A percentile compares a stretch with the other conserved stretches of the same genome.
Evolutionary conservation across 495 filamentous ascomycete species (phyloP).

Genomic region (Penicillium parvum): DNA sequence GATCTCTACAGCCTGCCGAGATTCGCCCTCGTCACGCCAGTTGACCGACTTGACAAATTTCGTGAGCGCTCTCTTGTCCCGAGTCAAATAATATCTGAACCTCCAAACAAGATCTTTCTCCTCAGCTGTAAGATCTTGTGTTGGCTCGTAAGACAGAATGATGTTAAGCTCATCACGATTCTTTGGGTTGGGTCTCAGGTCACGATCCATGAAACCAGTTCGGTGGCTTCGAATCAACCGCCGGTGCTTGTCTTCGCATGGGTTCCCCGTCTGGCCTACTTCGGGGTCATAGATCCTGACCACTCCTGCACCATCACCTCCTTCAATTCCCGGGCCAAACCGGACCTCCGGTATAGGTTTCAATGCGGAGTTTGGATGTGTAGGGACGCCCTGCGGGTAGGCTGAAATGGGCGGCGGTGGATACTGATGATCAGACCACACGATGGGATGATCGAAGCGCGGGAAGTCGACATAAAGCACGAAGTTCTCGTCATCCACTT

Average conservation of each 20-base stretch:
- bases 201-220: conserved; percentile 87
- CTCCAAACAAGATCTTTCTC: conserved; percentile 97
- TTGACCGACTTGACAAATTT: conserved; percentile 97
- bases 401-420: conserved; percentile 74
- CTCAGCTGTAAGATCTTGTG: conserved; percentile 76
- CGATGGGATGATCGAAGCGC: conserved; percentile 91
- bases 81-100: conserved; percentile 86
- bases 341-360: conserved; percentile 80
- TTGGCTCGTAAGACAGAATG: conserved; percentile 90
- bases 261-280: conserved; percentile 81
- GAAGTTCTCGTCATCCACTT: conserved; percentile 55
- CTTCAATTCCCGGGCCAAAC: conserved; percentile 76
- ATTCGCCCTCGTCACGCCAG: conserved; percentile 84
- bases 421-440: conserved; percentile 93
- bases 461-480: conserved; percentile 86
- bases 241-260: conserved; percentile 91
- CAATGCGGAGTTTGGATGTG: conserved; percentile 60
- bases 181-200: conserved; percentile 94
- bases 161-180: conserved; percentile 87
- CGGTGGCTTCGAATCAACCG: conserved; percentile 86
- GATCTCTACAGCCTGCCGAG: conserved; percentile 82
- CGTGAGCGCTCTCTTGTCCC: conserved; percentile 89
- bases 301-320: conserved; percentile 48
- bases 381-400: conserved; percentile 55
- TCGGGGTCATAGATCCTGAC: conserved; percentile 93